Evolutionary conservation across 164 flowering plant genomes (phyloP).

Genomic region (Sextonia rubra): DNA sequence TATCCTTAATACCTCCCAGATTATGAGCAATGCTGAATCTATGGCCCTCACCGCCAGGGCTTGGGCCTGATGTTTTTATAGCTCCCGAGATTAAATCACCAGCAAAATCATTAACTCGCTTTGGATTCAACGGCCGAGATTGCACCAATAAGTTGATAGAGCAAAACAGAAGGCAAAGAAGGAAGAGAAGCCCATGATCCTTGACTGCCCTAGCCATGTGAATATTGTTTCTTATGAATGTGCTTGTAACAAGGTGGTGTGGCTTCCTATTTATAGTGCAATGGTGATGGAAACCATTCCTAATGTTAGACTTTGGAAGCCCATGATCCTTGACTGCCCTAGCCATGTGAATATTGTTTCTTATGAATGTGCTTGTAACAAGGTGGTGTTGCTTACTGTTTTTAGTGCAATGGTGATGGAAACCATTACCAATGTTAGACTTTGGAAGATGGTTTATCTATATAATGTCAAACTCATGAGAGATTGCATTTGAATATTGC

Average conservation of each 20-base stretch:
- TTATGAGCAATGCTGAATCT: neutral
- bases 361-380: neutral
- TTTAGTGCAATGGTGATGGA: neutral
- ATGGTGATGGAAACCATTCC: neutral
- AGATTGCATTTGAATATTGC: neutral
- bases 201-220: conserved; percentile 2
- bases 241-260: neutral
- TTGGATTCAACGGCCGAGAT: conserved; percentile 3
- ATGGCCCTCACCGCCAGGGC: neutral
- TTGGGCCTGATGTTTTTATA: conserved; percentile 4
- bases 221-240: neutral
- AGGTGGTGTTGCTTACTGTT: neutral
- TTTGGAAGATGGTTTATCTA: neutral
- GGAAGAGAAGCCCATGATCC: neutral
- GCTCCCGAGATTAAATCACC: neutral
- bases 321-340: neutral
- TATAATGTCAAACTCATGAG: neutral
- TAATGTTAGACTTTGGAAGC: neutral
- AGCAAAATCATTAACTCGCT: neutral
- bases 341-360: conserved; percentile 1
- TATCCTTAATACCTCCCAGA: neutral
- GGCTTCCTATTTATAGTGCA: neutral
- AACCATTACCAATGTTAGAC: too few species aligned
- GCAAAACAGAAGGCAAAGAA: neutral
- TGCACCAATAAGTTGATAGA: neutral